Evolutionary conservation across 2,329 filamentous ascomycete genomes (phyloP).

Genomic region (Verticillium nubilum): DNA sequence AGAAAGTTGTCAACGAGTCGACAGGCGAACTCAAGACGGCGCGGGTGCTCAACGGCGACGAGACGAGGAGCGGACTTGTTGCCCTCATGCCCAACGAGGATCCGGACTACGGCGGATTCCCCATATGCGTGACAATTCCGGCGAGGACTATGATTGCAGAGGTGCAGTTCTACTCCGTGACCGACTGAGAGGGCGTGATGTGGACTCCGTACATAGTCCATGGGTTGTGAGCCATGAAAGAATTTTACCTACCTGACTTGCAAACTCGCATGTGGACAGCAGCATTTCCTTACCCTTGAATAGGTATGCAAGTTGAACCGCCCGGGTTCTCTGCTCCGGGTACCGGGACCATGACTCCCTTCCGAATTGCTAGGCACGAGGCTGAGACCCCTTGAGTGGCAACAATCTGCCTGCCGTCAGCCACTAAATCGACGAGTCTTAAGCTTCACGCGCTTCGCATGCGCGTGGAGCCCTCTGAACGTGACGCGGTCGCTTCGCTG

Average conservation of each 20-base stretch:
- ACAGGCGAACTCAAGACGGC: slow-evolving; percentile 15
- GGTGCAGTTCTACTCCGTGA: slow-evolving; percentile 22
- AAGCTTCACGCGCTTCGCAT: background rate
- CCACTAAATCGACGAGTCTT: background rate
- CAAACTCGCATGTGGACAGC: too few relatives aligned
- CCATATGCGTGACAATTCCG: slow-evolving; percentile 45
- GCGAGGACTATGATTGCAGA: slow-evolving; percentile 38
- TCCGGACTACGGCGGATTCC: slow-evolving; percentile 47
- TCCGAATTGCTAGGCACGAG: too few relatives aligned
- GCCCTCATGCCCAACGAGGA: slow-evolving; percentile 45
- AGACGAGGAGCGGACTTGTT: slow-evolving; percentile 28
- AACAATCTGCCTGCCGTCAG: background rate
- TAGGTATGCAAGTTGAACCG: too few relatives aligned
- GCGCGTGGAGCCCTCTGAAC: background rate
- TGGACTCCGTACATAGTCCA: background rate
- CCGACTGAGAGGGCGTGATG: background rate
- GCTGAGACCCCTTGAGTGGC: too few relatives aligned
- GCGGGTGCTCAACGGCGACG: slow-evolving; percentile 24
- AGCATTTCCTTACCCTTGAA: too few relatives aligned
- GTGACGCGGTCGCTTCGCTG: background rate
- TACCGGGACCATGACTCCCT: too few relatives aligned
- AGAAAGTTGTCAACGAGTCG: slow-evolving; percentile 21
- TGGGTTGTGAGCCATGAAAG: too few relatives aligned
- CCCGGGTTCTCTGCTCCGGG: too few relatives aligned
- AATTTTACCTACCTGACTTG: too few relatives aligned